Evolutionary conservation across 768 basidiomycete genomes (phyloP), one percentile per base, ranked within the genome.

Genomic region (Leccinum rimulosum): DNA sequence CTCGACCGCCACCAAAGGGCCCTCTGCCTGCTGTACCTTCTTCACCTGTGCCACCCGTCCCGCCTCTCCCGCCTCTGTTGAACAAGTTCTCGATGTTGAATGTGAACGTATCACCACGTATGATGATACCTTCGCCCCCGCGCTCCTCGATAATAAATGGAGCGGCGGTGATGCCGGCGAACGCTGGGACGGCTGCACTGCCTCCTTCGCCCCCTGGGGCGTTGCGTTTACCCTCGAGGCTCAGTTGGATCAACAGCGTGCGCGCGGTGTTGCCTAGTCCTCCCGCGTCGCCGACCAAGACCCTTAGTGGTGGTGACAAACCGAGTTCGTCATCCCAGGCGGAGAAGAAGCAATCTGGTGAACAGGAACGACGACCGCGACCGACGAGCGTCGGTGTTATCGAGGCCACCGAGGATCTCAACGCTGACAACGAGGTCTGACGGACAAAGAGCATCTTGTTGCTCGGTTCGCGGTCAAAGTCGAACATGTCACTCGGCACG

Each of bases 391-490:
- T 72, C 47, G 64, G 72, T 3, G 64, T 72, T n/a, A 64, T 74
- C 10, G 72, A 72, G 43, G 72, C 70, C 47, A 67, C 70, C 19
- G 70, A 68, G 28, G 60, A 64, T 12, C 52, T 50, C 1, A 63
- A 40, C 38, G 3, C 17, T 15, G 38, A 17, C n/a, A 40, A 40
- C 38, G 40, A 66, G 10, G 66, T 67, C n/a, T 67, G 67, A 28
- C 63, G 68, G 17, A 73, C 73, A 30, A 73, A 73, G 40, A 73
- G 71, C 53, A 73, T 74, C 1, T 19, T 74, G 0, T n/a, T 74
- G n/a, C 66, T 73, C 1, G 66, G 69, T 12, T 64, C 73, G 35
- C 56, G 60, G 55, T 68, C 69, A 3, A 70, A 72, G 57, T 63
- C 67, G 27, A 61, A 47, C 28, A 36, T 17, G 25, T 71, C 67